Conservation (phyloP, 257 asterid genomes). For the Solanum virginianum region DNA sequence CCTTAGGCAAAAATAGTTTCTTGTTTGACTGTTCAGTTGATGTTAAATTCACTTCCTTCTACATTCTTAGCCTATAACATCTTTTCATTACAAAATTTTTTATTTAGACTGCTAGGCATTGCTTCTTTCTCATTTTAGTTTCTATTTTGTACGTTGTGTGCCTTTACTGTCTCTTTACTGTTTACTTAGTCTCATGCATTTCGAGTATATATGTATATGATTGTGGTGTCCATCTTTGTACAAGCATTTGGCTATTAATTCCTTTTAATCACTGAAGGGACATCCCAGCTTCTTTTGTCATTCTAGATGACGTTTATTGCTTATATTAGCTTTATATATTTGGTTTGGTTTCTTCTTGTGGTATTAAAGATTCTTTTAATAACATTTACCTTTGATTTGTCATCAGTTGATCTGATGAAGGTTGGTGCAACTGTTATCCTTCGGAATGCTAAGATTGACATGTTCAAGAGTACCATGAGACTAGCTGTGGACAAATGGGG, state of each 20-base stretch:
- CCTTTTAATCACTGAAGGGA: not conserved
- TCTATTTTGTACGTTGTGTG: not conserved
- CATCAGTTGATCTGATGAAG: constrained; percentile 51
- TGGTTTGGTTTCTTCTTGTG: not conserved
- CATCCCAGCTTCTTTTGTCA: not conserved
- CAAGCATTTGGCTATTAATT: not conserved
- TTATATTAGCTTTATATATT: not conserved
- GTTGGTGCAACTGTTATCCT: constrained; percentile 39
- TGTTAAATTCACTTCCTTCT: not conserved
- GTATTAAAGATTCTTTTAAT: not conserved
- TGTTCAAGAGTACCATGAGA: constrained; percentile 67
- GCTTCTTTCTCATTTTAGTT: not conserved
- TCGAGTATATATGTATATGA: not conserved
- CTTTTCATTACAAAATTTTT: not conserved
- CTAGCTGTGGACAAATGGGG: constrained; percentile 77
- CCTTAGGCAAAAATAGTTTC: not conserved
- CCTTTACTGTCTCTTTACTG: not conserved
- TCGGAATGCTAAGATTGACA: constrained; percentile 60
- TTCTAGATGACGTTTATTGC: not conserved
- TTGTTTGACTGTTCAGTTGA: not conserved
- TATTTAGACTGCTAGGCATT: not conserved
- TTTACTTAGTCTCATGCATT: not conserved
- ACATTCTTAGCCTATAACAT: not conserved
- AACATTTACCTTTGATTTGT: not conserved
- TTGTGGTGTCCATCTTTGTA: not conserved